Base-by-base conservation (phyloP, 805 yeast species). In the Yarrowia deformans region DNA sequence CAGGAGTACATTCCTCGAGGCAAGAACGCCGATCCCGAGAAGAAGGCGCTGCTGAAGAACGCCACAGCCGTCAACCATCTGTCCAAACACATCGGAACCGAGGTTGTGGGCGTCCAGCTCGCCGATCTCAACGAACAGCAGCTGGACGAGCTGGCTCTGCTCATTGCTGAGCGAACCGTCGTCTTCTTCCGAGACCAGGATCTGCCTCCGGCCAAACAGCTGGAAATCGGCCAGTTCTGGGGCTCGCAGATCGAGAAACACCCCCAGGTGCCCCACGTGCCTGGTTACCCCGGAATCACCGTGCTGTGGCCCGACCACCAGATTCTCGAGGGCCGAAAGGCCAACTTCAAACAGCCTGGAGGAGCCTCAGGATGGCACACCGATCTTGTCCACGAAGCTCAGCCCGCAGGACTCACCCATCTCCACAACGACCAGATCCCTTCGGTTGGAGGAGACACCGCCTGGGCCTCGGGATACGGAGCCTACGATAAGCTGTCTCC, bases 381-480 rank as follows among this genome's bases (percentile, higher is more conserved):
- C 8, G 88, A 85, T 74, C 79, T 86, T 66, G 83, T 83, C 50
- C 87, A 85, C 72, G 89, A 86, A 77, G 78, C 79, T 56, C 85
- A 84, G 69, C 88, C 89, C 7, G 84, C 89, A 1, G 87, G 86
- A 29, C 78, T 83, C 72, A 85, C 89, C 4, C 84, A 82, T 71
- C 79, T 87, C 72, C 85, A 85, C 72, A 79, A 83, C 73, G 86
- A 85, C 72, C 79, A 85, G 19, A 80, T 83, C 37, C 86, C 87
- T 8, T 73, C 74, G 13, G 77, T 79, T 35, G 87, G 86, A 14
- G 88, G 88, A 39, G 89, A 85, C 72, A 86, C 89, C 3, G 74
- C 80, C 9, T 85, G 85, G 82, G 81, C 84, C 19, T 83, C 85
- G 52, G 85, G 85, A 19, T 82, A 83, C 70, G 87, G 82, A 39